A percentile compares a stretch with the other conserved stretches of the same genome.
Evolutionary conservation across 2,329 filamentous ascomycete genomes (phyloP).

Genomic region (Beauveria australis): DNA sequence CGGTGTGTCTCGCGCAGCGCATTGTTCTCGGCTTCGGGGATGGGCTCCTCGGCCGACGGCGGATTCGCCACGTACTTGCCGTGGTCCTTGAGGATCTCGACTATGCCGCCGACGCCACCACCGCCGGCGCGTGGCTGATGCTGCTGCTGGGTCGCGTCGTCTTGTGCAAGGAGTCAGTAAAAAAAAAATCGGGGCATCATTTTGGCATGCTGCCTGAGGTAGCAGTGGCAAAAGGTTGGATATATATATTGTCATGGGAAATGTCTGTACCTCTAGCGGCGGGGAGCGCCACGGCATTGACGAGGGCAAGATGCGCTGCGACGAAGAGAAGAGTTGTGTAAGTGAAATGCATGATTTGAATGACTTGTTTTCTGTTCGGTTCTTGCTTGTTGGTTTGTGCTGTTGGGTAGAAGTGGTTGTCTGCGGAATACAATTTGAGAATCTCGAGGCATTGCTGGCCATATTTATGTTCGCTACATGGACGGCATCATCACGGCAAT

Average conservation of each 20-base stretch:
- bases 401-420: not conserved
- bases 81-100: slow-evolving; percentile 5
- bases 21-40: slow-evolving; percentile 3
- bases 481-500: not conserved
- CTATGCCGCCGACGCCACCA: not conserved
- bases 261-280: not conserved
- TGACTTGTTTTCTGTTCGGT: not conserved
- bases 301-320: not conserved
- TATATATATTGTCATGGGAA: not conserved
- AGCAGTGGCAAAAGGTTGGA: no score
- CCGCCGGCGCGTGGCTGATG: not conserved
- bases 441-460: not conserved
- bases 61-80: slow-evolving; percentile 2
- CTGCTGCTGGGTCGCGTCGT: not conserved
- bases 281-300: not conserved
- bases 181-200: no score
- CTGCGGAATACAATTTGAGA: not conserved
- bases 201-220: no score
- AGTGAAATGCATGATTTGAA: not conserved
- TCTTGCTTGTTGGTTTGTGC: not conserved
- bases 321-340: not conserved
- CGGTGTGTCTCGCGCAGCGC: slow-evolving; percentile 9
- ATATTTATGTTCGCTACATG: not conserved
- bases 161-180: not conserved
- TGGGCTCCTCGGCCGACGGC: not conserved